Evolutionary conservation across 495 filamentous ascomycete species (phyloP), one percentile per base, ranked within the genome.

Genomic region (Cercophora sp.): DNA sequence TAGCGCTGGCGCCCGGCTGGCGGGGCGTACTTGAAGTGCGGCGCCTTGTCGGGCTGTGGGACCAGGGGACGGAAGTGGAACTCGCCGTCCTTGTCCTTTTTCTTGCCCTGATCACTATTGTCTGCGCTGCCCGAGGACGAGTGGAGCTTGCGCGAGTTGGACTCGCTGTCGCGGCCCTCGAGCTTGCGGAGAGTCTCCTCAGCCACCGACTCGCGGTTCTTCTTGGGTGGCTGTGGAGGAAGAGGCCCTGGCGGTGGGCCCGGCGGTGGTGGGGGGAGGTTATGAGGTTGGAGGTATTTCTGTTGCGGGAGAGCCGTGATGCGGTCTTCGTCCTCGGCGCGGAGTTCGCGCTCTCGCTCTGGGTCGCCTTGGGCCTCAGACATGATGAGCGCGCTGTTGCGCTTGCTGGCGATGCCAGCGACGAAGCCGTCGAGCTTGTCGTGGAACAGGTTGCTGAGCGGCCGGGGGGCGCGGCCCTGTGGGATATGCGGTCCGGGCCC

Each of bases 381-480:
- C 56, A 81, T 78, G 57, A 96, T 93, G 19, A 88, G 71, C 8
- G 87, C 85, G 20, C 85, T 88, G 70, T 86, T 85, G 35, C 90
- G 82, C 71, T 94, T 93, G 52, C 82, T 83, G 23, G 86, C 86
- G 37, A 94, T 87, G 44, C 83, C 85, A 35, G 89, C 83, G 34
- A 93, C 83, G 52, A 88, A 86, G 23, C 85, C 83, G 65, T 91
- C 86, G 22, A 95, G 82, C 70, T 87, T 89, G 62, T 92, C 87
- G 62, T 92, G 87, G 56, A 92, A 82, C 31, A 81, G 66, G 52
- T 81, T 79, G 61, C 84, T 88, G 27, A 87, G 70, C 10, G 85
- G 86, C 23, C 79, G 63, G 43, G 77, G 69, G 62, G 77, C 68
- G 58, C 80, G 70, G 57, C 78, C 71, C 60, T 74, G 69, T 63